Base-by-base conservation (phyloP, 1,284 basidiomycete species). In the Kalmanozyma brasiliensis region DNA sequence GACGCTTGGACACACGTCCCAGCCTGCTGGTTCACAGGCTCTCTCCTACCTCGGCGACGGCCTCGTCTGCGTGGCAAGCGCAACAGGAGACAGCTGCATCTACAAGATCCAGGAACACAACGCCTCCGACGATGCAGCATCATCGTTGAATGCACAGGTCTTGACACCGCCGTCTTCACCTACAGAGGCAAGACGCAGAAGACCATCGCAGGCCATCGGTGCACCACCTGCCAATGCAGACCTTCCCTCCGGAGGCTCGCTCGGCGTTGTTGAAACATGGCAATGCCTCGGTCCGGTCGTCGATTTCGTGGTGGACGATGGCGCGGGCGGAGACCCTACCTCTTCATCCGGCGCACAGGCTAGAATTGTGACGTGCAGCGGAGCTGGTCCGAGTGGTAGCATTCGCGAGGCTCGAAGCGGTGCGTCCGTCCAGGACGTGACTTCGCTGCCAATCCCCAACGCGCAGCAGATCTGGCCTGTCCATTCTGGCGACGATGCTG, bases 321-420 rank as follows among this genome's bases (percentile, higher is more conserved):
- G 93, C 47, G 86, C 87, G 0, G 90, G 87, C 56, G 73, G 64
- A 11, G 45, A 59, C 13, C 48, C 35, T 19, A 49, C 69, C 43
- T 49, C 40, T 38, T 48, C 26, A 42, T 45, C 52, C 35, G 51
- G 58, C n/a, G 49, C 66, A 8, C 77, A 91, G 89, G 87, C 87
- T 13, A 89, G 94, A 78, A 87, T 97, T 42, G 88, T 98, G 3
- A 91, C 93, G 0, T 93, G 92, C 67, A 95, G 93, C 2, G 95
- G 95, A 2, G 90, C 89, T 0, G 87, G 87, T 17, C 92, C 89
- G 62, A 87, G 88, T 0, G 94, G 94, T 8, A 90, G 90, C 10
- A 79, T 98, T 9, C 89, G 92, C 34, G 83, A 94, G 23, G 87
- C 98, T 9, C 86, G 92, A 57, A 93, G 89, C 63, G 94, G 94